Percentiles rank a stretch among this genome's conserved stretches.
Evolutionary conservation across 257 asterid genomes (phyloP).

Genomic region (Solanum chiquidenum): DNA sequence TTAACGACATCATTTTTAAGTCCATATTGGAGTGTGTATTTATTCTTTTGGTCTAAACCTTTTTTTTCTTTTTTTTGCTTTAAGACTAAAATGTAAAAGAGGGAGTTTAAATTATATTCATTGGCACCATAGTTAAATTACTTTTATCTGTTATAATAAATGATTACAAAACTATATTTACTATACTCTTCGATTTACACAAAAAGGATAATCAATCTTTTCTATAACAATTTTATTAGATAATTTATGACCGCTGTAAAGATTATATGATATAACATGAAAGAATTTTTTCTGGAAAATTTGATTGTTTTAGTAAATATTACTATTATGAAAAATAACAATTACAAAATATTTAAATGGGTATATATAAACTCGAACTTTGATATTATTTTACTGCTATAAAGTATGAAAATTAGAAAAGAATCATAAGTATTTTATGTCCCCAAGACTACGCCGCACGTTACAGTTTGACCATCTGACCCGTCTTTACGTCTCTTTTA

Average conservation of each 20-base stretch:
- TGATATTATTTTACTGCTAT: neutral
- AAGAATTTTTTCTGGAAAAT: too few species aligned
- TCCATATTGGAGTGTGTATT: neutral
- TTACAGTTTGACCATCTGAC: conserved; percentile 12
- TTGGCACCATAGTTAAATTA: neutral
- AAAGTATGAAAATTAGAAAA: neutral
- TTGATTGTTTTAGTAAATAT: neutral
- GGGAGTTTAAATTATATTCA: neutral
- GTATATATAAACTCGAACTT: neutral
- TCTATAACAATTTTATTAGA: neutral
- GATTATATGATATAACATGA: too few species aligned
- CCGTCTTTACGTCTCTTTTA: conserved; percentile 7
- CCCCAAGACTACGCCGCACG: conserved; percentile 3
- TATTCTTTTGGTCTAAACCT: neutral
- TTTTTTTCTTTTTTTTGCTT: neutral
- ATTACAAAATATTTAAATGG: neutral
- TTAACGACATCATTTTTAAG: neutral
- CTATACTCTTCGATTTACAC: neutral
- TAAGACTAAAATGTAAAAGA: neutral
- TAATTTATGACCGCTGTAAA: neutral
- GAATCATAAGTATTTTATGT: neutral
- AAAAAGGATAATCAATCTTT: neutral
- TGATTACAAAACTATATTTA: neutral
- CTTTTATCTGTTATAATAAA: neutral
- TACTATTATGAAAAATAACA: neutral